Base-by-base conservation (phyloP, 441 rosid species). In the Adansonia rubrostipa region DNA sequence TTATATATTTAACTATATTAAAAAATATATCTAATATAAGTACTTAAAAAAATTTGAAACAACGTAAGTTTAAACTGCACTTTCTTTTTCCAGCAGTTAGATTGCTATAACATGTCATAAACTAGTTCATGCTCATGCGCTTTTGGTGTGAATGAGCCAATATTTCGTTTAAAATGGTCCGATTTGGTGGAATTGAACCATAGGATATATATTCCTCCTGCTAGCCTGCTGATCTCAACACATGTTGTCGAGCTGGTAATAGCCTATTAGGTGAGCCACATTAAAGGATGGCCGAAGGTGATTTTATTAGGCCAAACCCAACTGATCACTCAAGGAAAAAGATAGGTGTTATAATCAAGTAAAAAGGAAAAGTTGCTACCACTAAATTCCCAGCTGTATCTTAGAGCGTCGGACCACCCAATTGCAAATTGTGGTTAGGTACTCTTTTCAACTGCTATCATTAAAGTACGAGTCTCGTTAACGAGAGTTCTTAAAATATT, bases 191-290 rank as follows among this genome's bases (percentile, higher is more conserved):
- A 13, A 47, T 9, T 68, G 73, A 0, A 47, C 9, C 45, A 51
- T 19, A 67, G 36, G 42, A 11, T 20, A 19, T 9, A 20, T 9
- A 24, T 42, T 28, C 33, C 33, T 28, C 33, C 33, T 28, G 33
- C 33, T 1, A 28, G 33, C 2, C 33, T 28, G 33, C 33, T 28
- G 33, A 28, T 28, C 33, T 28, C 33, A 11, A 7, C 66, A 11
- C 66, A 53, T 75, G 63, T 15, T 45, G 60, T 50, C 6, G 19
- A 2, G 58, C 76, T 70, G 76, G 66, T 13, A 17, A 24, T 22
- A 11, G 74, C 5, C n/a, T 61, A 48, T 62, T 75, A 51, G 76
- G 67, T 71, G 51, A 63, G 6, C 58, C 53, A 28, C 22, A 75
- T 61, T 70, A 61, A 51, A 36, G 57, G 51, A 40, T 54, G 10